A percentile compares a stretch with the other conserved stretches of the same genome.
These are phyloP conservation scores for Spinellus fusiger DNA, from an alignment of 192 early-diverging fungal species.

Conservation along the genomic window DNA sequence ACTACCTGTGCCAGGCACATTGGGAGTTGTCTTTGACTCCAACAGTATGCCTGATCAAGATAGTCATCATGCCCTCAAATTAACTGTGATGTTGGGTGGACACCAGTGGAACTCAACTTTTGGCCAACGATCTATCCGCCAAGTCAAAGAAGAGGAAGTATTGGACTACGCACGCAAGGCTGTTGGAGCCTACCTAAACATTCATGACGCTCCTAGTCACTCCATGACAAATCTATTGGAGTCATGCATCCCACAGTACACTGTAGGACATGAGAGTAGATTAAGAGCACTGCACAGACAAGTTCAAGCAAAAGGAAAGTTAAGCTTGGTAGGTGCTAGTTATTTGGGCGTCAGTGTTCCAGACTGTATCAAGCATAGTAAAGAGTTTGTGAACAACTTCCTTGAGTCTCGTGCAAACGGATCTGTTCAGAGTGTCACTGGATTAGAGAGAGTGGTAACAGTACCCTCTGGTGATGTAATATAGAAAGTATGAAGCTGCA, in stretches of 20 bases:
- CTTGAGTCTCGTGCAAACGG: constrained; percentile 37
- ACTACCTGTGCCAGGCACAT: constrained; percentile 32
- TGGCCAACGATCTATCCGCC: constrained; percentile 18
- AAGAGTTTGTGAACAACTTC: constrained; percentile 52
- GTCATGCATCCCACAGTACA: constrained; percentile 87
- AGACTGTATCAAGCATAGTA: constrained; percentile 68
- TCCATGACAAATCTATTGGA: constrained; percentile 51
- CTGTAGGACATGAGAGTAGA: constrained; percentile 70
- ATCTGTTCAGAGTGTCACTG: constrained; percentile 21
- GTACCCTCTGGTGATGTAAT: neutral
- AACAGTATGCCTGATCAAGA: constrained; percentile 69
- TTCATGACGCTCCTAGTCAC: constrained; percentile 40
- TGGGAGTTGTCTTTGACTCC: constrained; percentile 90
- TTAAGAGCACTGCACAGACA: constrained; percentile 58
- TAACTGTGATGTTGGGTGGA: constrained; percentile 93
- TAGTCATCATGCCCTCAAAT: constrained; percentile 33
- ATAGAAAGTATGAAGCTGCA: neutral
- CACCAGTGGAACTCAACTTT: constrained; percentile 59
- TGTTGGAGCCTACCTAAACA: constrained; percentile 54
- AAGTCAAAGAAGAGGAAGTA: constrained; percentile 24
- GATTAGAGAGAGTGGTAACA: constrained; percentile 15
- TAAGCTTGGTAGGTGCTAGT: constrained; percentile 75
- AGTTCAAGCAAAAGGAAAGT: constrained; percentile 38
- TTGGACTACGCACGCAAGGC: constrained; percentile 47
- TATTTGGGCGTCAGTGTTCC: constrained; percentile 84